These are phyloP conservation scores for Physcomitrium patens DNA, from an alignment of 225 moss, liverwort and hornwort genomes.

Conservation along the genomic window DNA sequence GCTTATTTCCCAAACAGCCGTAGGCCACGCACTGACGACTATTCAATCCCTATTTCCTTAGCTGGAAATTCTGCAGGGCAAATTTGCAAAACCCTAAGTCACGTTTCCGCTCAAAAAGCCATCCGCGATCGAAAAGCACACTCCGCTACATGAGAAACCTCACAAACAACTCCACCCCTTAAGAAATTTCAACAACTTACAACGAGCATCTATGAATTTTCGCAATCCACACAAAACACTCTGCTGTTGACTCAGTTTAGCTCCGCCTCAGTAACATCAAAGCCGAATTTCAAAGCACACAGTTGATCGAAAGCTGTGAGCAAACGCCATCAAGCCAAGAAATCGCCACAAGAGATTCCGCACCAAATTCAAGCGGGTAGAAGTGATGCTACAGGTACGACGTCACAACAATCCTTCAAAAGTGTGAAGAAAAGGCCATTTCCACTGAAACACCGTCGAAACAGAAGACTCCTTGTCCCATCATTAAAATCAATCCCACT, in stretches of 20 bases:
- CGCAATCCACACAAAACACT: slow-evolving; percentile 21
- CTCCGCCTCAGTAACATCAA: not conserved
- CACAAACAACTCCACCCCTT: not conserved
- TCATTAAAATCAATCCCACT: no score
- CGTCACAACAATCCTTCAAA: no score
- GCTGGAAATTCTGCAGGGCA: not conserved
- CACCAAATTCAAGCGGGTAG: not conserved
- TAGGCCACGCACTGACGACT: not conserved
- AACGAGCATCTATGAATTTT: not conserved
- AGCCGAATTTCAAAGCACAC: slow-evolving; percentile 6
- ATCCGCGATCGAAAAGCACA: not conserved
- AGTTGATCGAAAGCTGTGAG: not conserved
- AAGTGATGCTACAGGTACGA: not conserved
- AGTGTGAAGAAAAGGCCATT: no score
- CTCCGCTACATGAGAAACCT: not conserved
- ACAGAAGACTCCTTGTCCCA: no score
- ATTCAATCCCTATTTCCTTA: slow-evolving; percentile 35
- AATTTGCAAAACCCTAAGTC: not conserved
- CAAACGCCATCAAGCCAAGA: not conserved
- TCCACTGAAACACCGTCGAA: no score
- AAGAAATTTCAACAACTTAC: not conserved
- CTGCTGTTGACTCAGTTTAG: slow-evolving; percentile 8
- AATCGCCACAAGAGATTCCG: not conserved
- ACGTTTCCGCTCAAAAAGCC: not conserved
- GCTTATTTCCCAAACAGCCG: not conserved